Percentiles rank a stretch among this genome's conserved stretches.
phyloP scores from a whole-genome alignment of 306 rosid genomes.

The Luffa acutangula region DNA sequence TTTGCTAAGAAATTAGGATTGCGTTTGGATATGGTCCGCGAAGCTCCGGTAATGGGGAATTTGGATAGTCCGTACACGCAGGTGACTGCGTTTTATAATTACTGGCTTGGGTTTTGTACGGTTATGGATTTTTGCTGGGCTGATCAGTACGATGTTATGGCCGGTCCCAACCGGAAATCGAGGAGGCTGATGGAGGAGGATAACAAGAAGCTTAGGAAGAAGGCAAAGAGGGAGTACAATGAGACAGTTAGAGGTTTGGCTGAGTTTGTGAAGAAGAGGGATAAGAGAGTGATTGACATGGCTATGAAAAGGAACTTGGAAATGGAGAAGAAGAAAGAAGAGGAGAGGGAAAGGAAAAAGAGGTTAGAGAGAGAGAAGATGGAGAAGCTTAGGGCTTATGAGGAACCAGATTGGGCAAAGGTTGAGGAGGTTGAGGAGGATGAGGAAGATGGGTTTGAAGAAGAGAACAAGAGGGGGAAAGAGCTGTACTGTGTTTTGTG shows the following conservation, averaged over 20 bases:
- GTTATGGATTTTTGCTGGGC: slow-evolving; percentile 90
- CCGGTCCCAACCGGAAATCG: slow-evolving; percentile 64
- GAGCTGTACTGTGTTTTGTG: slow-evolving; percentile 85
- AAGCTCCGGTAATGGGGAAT: slow-evolving; percentile 79
- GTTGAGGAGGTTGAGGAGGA: slow-evolving; percentile 29
- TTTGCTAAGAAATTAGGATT: slow-evolving; percentile 57
- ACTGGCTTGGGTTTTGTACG: slow-evolving; percentile 78
- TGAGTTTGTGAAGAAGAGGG: slow-evolving; percentile 95
- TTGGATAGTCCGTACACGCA: slow-evolving; percentile 66
- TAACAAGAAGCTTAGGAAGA: slow-evolving; percentile 80
- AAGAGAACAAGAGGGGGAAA: slow-evolving; percentile 32
- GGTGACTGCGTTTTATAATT: slow-evolving; percentile 65
- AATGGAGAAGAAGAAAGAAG: slow-evolving; percentile 56
- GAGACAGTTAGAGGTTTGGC: slow-evolving; percentile 85
- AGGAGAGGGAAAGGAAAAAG: slow-evolving; percentile 69
- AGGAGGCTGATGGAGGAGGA: slow-evolving; percentile 94
- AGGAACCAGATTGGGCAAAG: slow-evolving; percentile 74
- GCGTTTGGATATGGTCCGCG: slow-evolving; percentile 35
- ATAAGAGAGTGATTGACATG: slow-evolving; percentile 92
- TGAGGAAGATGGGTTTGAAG: slow-evolving; percentile 22
- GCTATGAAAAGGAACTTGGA: slow-evolving; percentile 55
- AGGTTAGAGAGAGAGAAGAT: slow-evolving; percentile 53
- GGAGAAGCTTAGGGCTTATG: slow-evolving; percentile 59
- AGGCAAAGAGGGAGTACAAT: slow-evolving; percentile 76
- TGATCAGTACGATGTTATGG: slow-evolving; percentile 65